Percentiles rank a stretch among this genome's conserved stretches.
Evolutionary conservation across 2,329 filamentous ascomycete genomes (phyloP).

Genomic region (Pestalotiopsis sp.): DNA sequence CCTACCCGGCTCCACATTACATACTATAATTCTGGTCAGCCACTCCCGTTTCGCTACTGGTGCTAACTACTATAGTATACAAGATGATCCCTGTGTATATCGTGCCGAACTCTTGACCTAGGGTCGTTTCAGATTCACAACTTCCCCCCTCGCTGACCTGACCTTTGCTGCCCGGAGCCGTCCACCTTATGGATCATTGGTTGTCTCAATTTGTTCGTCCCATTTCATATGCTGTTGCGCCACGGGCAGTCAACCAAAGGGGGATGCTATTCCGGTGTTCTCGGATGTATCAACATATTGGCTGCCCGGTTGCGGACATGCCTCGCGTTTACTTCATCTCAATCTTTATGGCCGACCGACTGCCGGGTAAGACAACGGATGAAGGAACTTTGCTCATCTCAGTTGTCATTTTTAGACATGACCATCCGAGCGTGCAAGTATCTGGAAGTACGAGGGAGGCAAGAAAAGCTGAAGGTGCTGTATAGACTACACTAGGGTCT

Average conservation of each 20-base stretch:
- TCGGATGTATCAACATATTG: not conserved
- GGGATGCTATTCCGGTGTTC: not conserved
- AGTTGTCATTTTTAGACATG: not conserved
- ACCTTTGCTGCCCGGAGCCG: not conserved
- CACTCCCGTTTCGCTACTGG: conserved; percentile 4
- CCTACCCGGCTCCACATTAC: no score
- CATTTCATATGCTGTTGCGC: not conserved
- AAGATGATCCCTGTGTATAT: not conserved
- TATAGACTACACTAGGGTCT: not conserved
- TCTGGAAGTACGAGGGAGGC: not conserved
- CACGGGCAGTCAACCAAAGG: not conserved
- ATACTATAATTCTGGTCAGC: not conserved
- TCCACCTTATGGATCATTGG: not conserved
- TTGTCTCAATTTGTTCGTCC: not conserved
- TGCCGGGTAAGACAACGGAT: not conserved
- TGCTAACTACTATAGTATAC: not conserved
- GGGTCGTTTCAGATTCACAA: conserved; percentile 8
- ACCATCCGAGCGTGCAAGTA: not conserved
- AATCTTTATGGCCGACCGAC: not conserved
- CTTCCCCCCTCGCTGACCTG: not conserved
- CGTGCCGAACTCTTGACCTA: not conserved
- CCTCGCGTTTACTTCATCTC: not conserved
- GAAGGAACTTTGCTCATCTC: not conserved
- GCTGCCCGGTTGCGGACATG: not conserved
- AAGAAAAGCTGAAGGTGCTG: not conserved